Evolutionary conservation across 352 stramenopile species (phyloP).

Genomic region (Pythium rishiriense): DNA sequence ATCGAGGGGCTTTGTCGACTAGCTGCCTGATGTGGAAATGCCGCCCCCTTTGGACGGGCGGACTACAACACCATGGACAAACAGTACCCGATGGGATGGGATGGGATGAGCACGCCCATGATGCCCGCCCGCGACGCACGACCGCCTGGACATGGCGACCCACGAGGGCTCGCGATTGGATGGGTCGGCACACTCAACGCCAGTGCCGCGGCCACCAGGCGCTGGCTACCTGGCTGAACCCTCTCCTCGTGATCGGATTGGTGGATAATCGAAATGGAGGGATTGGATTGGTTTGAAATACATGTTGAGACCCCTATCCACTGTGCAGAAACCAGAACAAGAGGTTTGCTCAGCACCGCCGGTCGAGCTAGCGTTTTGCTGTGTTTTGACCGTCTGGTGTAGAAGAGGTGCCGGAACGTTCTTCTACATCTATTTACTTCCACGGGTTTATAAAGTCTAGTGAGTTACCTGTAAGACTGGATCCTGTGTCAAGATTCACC

Average conservation of each 20-base stretch:
- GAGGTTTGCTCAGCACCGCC: no score
- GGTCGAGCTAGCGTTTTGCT: no score
- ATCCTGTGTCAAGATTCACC: neutral
- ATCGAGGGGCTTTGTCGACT: neutral
- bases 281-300: conserved; percentile 12
- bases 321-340: conserved; percentile 8
- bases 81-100: no score
- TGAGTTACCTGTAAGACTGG: neutral
- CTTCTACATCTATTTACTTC: neutral
- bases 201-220: no score
- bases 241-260: neutral
- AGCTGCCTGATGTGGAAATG: neutral
- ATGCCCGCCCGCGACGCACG: no score
- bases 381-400: neutral
- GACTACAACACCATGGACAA: no score
- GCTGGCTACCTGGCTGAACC: conserved; percentile 7
- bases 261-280: neutral
- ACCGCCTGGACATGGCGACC: no score
- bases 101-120: no score
- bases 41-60: no score
- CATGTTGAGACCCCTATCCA: neutral
- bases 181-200: no score
- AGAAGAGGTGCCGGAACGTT: neutral
- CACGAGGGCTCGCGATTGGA: no score
- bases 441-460: neutral